Conservation (phyloP, 164 flowering plant genomes). For the Amborella trichopoda region DNA sequence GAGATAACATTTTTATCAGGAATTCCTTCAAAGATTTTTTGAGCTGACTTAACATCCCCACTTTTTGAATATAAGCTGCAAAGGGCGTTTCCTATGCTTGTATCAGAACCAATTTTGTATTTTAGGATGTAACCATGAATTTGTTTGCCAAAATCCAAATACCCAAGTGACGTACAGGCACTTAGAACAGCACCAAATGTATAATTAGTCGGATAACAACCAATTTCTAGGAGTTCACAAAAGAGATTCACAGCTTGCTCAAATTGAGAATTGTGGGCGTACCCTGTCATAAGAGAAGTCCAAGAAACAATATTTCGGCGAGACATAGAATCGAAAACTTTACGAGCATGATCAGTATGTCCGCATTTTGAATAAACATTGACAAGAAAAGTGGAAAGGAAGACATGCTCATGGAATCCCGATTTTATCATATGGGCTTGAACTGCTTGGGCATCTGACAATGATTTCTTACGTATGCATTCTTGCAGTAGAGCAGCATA, state of each 20-base stretch:
- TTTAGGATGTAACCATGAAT: conserved; percentile 58
- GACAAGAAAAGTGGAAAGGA: conserved; percentile 39
- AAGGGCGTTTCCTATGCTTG: conserved; percentile 57
- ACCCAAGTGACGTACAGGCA: conserved; percentile 45
- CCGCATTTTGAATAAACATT: conserved; percentile 75
- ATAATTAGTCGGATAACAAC: conserved; percentile 53
- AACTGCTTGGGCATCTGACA: conserved; percentile 26
- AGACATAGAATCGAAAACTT: conserved; percentile 46
- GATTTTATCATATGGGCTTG: conserved; percentile 63
- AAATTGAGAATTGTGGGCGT: conserved; percentile 48
- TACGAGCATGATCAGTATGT: conserved; percentile 39
- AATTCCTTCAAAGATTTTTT: conserved; percentile 43
- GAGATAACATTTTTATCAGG: conserved; percentile 63
- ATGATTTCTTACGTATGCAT: conserved; percentile 35
- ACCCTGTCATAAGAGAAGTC: conserved; percentile 74
- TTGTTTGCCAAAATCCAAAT: conserved; percentile 39
- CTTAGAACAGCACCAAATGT: conserved; percentile 49
- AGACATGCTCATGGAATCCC: conserved; percentile 37
- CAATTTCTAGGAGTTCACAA: conserved; percentile 47
- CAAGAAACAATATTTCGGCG: conserved; percentile 47
- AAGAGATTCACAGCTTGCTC: conserved; percentile 36
- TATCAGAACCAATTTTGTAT: conserved; percentile 36
- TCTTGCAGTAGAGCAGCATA: conserved; percentile 56
- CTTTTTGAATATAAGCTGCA: conserved; percentile 59
- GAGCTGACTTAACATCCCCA: conserved; percentile 35